Conservation (phyloP, 306 rosid genomes). For the Castanospermum australe region DNA sequence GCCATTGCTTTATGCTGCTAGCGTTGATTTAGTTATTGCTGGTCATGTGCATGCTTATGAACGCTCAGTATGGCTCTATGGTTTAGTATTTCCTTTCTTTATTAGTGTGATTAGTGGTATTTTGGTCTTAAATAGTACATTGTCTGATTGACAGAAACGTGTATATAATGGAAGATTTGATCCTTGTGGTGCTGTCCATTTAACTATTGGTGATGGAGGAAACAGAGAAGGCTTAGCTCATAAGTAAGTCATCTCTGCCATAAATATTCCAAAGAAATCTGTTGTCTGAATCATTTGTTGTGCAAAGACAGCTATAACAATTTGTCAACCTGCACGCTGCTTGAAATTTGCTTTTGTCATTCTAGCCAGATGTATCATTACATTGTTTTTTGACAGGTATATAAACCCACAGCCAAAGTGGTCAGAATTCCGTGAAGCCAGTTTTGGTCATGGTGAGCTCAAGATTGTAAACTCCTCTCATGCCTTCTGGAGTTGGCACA, state of each 20-base stretch:
- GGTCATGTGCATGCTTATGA: slow-evolving; percentile 98
- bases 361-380: not conserved
- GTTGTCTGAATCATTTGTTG: not conserved
- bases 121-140: not conserved
- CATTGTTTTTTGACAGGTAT: slow-evolving; percentile 47
- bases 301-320: not conserved
- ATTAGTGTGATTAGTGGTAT: not conserved
- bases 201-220: slow-evolving; percentile 96
- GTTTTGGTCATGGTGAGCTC: slow-evolving; percentile 92
- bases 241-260: slow-evolving; percentile 40
- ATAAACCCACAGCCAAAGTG: slow-evolving; percentile 66
- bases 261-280: not conserved
- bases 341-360: not conserved
- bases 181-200: slow-evolving; percentile 82
- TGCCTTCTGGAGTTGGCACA: slow-evolving; percentile 95
- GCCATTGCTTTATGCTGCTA: slow-evolving; percentile 80
- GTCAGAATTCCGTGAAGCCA: slow-evolving; percentile 90
- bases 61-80: slow-evolving; percentile 57
- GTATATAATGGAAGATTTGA: slow-evolving; percentile 61
- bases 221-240: slow-evolving; percentile 86
- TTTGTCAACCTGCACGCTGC: not conserved
- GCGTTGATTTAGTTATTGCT: slow-evolving; percentile 64
- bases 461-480: slow-evolving; percentile 69
- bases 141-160: slow-evolving; percentile 55
- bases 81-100: not conserved